phyloP scores from a whole-genome alignment of 768 basidiomycete genomes.

The Rhizopogon sp. region DNA sequence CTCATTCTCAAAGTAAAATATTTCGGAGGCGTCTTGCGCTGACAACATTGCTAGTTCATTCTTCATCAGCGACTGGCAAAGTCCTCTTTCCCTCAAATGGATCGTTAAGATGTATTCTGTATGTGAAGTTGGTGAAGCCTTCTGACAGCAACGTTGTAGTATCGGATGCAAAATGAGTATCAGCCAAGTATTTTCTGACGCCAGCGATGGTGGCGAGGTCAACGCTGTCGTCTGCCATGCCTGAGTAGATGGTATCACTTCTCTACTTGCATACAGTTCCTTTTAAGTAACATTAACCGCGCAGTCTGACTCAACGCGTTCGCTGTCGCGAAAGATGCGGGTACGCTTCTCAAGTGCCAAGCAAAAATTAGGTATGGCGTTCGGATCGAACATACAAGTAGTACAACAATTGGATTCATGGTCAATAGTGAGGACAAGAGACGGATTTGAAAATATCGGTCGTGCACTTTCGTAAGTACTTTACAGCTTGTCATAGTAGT shows the following conservation, averaged over 20 bases:
- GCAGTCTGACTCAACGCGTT: background rate
- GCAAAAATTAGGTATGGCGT: background rate
- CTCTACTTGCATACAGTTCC: too few relatives aligned
- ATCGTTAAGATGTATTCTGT: conserved; percentile 40
- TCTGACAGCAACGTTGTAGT: conserved; percentile 40
- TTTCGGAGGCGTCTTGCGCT: too few relatives aligned
- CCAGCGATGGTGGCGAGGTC: conserved; percentile 27
- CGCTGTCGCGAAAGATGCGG: background rate
- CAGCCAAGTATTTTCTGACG: conserved; percentile 38
- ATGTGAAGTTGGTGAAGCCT: conserved; percentile 54
- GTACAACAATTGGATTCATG: conserved; percentile 8
- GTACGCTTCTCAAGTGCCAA: background rate
- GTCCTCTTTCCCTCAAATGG: conserved; percentile 37
- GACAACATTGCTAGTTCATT: too few relatives aligned
- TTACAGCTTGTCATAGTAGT: conserved; percentile 93
- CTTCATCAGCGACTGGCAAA: too few relatives aligned
- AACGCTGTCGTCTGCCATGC: conserved; percentile 12
- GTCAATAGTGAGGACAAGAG: conserved; percentile 9
- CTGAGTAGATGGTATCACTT: background rate
- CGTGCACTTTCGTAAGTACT: conserved; percentile 5
- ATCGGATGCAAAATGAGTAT: conserved; percentile 43
- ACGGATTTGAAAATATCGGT: conserved; percentile 6
- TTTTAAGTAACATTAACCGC: background rate
- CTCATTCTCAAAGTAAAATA: too few relatives aligned
- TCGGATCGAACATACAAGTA: conserved; percentile 3